These are phyloP conservation scores for Trichothecium sympodiale DNA, from an alignment of 2,329 filamentous ascomycete species.

Conservation along the genomic window DNA sequence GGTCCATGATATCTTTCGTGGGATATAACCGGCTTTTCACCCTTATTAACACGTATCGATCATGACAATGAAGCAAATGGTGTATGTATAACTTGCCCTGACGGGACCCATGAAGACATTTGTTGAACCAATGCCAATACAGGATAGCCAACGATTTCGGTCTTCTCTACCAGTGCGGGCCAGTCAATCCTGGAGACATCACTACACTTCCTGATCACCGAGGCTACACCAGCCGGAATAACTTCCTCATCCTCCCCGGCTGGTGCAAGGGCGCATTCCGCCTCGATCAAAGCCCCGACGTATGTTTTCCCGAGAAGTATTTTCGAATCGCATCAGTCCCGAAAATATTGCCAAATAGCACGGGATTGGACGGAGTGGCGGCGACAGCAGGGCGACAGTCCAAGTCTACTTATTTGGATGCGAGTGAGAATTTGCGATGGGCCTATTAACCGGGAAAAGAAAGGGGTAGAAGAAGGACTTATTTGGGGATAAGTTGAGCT, in stretches of 20 bases:
- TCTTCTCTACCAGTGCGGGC: constrained; percentile 29
- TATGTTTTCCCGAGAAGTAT: constrained; percentile 39
- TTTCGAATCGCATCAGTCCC: constrained; percentile 39
- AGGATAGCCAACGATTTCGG: constrained; percentile 43
- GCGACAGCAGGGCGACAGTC: constrained; percentile 8
- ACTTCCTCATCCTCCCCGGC: constrained; percentile 35
- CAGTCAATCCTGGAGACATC: constrained; percentile 11
- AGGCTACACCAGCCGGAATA: constrained; percentile 28
- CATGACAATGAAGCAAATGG: not conserved
- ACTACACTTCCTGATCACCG: constrained; percentile 22
- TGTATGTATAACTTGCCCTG: constrained; percentile 11
- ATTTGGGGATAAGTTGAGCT: too few relatives aligned
- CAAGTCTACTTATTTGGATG: too few relatives aligned
- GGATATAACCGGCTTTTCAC: too few relatives aligned
- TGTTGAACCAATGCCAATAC: constrained; percentile 40
- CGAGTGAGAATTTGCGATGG: too few relatives aligned
- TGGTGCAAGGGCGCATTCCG: constrained; percentile 38
- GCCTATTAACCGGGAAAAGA: too few relatives aligned
- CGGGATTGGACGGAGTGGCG: constrained; percentile 29
- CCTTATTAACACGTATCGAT: not conserved
- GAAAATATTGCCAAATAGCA: constrained; percentile 38
- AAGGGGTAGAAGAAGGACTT: too few relatives aligned
- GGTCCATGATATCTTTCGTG: constrained; percentile 49
- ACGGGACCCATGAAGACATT: constrained; percentile 24
- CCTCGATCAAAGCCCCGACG: constrained; percentile 34